Evolutionary conservation across 805 yeast genomes (phyloP).

Genomic region (Candida fluviatilis): DNA sequence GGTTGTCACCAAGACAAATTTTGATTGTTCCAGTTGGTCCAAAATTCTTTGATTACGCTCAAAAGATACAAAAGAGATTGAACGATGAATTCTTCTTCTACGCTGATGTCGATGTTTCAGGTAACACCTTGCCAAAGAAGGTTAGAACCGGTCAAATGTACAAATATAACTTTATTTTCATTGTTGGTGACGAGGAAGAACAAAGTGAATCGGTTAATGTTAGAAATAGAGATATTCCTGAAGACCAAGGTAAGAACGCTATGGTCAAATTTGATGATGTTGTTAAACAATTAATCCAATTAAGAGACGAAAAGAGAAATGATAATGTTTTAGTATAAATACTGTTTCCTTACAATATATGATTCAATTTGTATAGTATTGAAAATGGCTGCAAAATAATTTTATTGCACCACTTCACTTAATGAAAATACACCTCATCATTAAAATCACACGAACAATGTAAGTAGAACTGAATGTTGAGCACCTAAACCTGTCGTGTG

Average conservation of each 20-base stretch:
- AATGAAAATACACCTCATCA: background rate
- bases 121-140: constrained; percentile 97
- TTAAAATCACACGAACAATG: background rate
- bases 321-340: constrained; percentile 48
- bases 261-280: constrained; percentile 72
- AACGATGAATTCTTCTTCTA: constrained; percentile 70
- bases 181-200: constrained; percentile 96
- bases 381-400: background rate
- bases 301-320: constrained; percentile 70
- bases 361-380: background rate
- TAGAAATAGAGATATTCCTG: constrained; percentile 93
- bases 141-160: constrained; percentile 93
- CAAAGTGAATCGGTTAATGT: constrained; percentile 77
- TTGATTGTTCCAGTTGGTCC: constrained; percentile 96
- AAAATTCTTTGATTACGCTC: constrained; percentile 87
- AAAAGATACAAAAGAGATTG: constrained; percentile 64
- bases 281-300: constrained; percentile 57
- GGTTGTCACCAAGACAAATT: constrained; percentile 99
- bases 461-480: too few species aligned
- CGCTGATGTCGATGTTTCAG: constrained; percentile 89
- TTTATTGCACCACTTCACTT: background rate
- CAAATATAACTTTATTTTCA: constrained; percentile 92
- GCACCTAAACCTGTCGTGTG: too few species aligned
- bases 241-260: constrained; percentile 89
- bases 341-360: background rate